These are phyloP conservation scores for Sextonia rubra DNA, from an alignment of 164 flowering plant genomes.

Conservation along the genomic window DNA sequence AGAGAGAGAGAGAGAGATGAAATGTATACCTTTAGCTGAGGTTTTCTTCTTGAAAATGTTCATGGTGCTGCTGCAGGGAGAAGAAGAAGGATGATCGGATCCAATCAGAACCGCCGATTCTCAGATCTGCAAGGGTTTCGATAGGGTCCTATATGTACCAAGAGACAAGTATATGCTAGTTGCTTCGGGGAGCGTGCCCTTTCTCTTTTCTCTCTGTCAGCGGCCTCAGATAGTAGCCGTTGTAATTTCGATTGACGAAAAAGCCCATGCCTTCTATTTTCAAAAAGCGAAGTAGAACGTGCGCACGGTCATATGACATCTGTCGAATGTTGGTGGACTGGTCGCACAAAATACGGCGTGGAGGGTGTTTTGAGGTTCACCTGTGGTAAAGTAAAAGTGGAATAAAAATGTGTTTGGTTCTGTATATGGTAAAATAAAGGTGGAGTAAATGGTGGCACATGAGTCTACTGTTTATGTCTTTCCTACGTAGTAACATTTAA, in stretches of 20 bases:
- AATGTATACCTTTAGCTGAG: constrained; percentile 21
- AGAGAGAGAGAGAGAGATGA: neutral
- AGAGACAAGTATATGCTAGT: too few species aligned
- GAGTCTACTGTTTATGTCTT: too few species aligned
- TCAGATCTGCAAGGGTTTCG: neutral
- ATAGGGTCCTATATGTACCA: neutral
- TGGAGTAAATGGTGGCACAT: too few species aligned
- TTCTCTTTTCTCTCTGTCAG: neutral
- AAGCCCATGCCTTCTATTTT: neutral
- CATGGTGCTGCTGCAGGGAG: constrained; percentile 5
- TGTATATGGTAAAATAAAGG: too few species aligned
- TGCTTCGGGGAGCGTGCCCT: constrained; percentile 14
- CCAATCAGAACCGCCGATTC: neutral
- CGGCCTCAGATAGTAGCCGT: constrained; percentile 18
- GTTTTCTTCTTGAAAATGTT: constrained; percentile 31
- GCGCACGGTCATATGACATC: too few species aligned
- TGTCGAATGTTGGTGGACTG: too few species aligned
- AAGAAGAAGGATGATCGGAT: neutral
- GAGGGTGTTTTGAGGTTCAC: too few species aligned
- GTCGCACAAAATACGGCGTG: too few species aligned
- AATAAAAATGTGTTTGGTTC: too few species aligned
- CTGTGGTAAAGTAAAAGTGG: too few species aligned
- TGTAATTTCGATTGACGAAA: constrained; percentile 4
- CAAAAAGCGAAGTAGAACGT: too few species aligned
- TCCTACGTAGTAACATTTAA: too few species aligned